Percentiles rank a stretch among this genome's conserved stretches.
Conservation (phyloP, 225 moss, liverwort and hornwort genomes). For the Antitrichia curtipendula region DNA sequence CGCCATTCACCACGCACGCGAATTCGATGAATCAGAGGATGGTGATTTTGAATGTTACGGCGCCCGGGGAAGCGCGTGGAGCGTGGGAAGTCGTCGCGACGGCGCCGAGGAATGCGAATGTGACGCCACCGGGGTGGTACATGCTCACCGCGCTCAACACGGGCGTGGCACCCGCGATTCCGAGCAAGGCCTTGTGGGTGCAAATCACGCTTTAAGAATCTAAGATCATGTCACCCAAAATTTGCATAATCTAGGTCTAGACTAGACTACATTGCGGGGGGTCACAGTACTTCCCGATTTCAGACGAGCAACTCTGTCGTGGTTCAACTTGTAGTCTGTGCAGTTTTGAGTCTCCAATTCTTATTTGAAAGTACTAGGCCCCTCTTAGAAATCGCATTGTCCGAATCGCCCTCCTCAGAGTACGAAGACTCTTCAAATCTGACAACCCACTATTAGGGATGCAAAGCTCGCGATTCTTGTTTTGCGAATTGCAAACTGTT, state of each 20-base stretch:
- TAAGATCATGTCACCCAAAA: not conserved
- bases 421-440: not conserved
- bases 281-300: not conserved
- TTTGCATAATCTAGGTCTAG: not conserved
- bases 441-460: not conserved
- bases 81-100: not conserved
- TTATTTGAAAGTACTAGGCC: not conserved
- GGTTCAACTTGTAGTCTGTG: not conserved
- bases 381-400: not conserved
- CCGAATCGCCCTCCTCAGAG: not conserved
- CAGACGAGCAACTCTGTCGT: not conserved
- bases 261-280: not conserved
- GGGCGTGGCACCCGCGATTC: conserved; percentile 11
- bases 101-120: not conserved
- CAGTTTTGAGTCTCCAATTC: not conserved
- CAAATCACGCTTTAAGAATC: conserved; percentile 1
- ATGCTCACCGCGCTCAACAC: conserved; percentile 30
- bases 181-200: conserved; percentile 33
- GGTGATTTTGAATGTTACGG: not conserved
- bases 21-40: conserved; percentile 32
- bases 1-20: conserved; percentile 37
- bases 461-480: not conserved
- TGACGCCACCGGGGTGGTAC: conserved; percentile 31
- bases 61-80: not conserved
- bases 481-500: not conserved